A percentile compares a stretch with the other conserved stretches of the same genome.
Evolutionary conservation across 805 yeast genomes (phyloP).

Genomic region (Metschnikowia chrysomelidarum): DNA sequence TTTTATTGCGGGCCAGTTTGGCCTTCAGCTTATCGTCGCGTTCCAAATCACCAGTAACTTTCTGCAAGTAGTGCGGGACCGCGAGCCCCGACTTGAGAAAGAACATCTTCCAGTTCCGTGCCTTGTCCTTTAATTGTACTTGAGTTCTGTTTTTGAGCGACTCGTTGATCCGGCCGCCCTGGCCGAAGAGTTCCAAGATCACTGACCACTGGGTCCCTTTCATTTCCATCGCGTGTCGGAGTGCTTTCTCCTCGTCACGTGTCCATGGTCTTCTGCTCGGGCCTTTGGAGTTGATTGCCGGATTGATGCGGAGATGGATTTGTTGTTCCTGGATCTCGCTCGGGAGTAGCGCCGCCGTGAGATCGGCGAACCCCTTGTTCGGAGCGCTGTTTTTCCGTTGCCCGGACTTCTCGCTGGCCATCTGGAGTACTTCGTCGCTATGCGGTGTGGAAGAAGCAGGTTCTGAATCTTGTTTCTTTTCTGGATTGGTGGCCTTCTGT

Average conservation of each 20-base stretch:
- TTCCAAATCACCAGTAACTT: conserved; percentile 86
- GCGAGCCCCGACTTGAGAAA: conserved; percentile 72
- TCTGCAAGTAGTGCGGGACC: conserved; percentile 73
- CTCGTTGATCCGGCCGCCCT: conserved; percentile 87
- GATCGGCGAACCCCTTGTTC: conserved; percentile 24
- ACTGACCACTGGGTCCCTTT: conserved; percentile 95
- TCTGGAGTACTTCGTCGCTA: conserved; percentile 18
- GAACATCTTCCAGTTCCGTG: conserved; percentile 91
- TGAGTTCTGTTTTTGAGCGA: conserved; percentile 83
- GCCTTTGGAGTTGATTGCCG: conserved; percentile 26
- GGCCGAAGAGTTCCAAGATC: conserved; percentile 85
- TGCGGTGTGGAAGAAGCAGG: conserved; percentile 17
- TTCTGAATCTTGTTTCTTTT: too few species aligned
- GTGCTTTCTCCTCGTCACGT: conserved; percentile 80
- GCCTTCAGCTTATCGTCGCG: conserved; percentile 46
- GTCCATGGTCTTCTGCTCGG: conserved; percentile 74
- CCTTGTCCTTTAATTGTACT: conserved; percentile 93
- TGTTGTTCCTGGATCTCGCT: conserved; percentile 45
- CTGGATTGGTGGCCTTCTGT: not conserved
- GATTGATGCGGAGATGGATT: conserved; percentile 38
- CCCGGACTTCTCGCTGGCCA: not conserved
- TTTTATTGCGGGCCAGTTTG: conserved; percentile 30
- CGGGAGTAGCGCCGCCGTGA: conserved; percentile 36
- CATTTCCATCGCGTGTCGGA: conserved; percentile 72
- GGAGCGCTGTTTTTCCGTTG: conserved; percentile 1